Conservation (phyloP, 2,329 filamentous ascomycete genomes). For the Exutisphaerella laricina region DNA sequence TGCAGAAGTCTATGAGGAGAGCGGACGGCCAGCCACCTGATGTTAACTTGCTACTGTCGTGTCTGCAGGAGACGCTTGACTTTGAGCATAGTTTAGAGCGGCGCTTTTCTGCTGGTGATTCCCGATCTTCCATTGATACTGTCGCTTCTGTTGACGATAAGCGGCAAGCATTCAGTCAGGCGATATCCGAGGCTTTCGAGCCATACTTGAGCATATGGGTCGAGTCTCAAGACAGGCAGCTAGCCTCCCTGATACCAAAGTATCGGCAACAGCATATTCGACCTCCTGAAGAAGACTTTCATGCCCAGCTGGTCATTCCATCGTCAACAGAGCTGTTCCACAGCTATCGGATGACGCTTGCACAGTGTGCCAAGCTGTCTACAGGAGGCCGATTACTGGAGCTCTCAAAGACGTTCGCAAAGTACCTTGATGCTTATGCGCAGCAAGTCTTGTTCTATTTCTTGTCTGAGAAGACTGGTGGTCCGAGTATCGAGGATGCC, state of each 20-base stretch:
- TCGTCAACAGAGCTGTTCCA: slow-evolving; percentile 97
- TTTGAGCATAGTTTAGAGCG: slow-evolving; percentile 90
- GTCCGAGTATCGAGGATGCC: slow-evolving; percentile 65
- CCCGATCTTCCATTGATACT: slow-evolving; percentile 77
- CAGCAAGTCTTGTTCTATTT: slow-evolving; percentile 82
- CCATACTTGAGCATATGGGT: slow-evolving; percentile 97
- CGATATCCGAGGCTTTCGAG: slow-evolving; percentile 94
- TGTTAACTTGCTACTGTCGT: slow-evolving; percentile 81
- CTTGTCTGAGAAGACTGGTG: slow-evolving; percentile 53
- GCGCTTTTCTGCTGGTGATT: slow-evolving; percentile 63
- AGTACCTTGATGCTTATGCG: slow-evolving; percentile 91
- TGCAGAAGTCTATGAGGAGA: slow-evolving; percentile 79
- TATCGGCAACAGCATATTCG: slow-evolving; percentile 79
- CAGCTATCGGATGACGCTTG: slow-evolving; percentile 87
- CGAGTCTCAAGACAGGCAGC: slow-evolving; percentile 85
- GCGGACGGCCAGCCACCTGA: slow-evolving; percentile 74
- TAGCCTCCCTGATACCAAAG: slow-evolving; percentile 76
- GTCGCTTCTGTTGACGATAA: slow-evolving; percentile 66
- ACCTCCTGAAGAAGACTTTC: slow-evolving; percentile 84
- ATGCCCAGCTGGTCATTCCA: slow-evolving; percentile 77
- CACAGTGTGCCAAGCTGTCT: slow-evolving; percentile 93
- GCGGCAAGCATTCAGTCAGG: slow-evolving; percentile 73
- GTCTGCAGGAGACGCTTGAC: slow-evolving; percentile 90
- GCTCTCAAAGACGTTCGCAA: slow-evolving; percentile 76
- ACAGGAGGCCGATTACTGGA: slow-evolving; percentile 84